Base-by-base conservation (phyloP, 2,329 filamentous ascomycete species). In the Talaromyces pinophilus region DNA sequence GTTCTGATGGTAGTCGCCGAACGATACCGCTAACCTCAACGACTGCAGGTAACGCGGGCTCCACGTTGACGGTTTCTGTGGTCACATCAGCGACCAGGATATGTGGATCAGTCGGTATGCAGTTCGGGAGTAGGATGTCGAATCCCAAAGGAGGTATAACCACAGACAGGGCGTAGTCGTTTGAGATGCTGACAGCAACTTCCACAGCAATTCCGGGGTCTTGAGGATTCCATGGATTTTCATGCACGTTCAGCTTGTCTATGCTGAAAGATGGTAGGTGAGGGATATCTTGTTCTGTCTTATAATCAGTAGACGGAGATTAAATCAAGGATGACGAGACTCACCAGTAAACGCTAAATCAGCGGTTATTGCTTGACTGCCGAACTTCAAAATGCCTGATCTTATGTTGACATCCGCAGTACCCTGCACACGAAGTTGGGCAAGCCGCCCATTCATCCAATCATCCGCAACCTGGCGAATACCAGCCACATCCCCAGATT, bases 41-140 rank as follows among this genome's bases (percentile, higher is more conserved):
- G 46, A 84, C 81, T 19, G 97, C 86, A 55, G 90, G 84, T 3
- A 87, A 81, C 42, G 87, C 85, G 28, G 94, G 90, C 62, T 86
- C 81, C 13, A 98, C 84, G 42, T 87, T 79, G 40, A 97, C 81
- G 46, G 83, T 79, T 19, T 85, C 84, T 0, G 92, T 96, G 19
- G 84, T 83, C 7, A 92, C 92, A 72, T 91, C 87, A 2, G 92
- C 93, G 64, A 98, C 85, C 69, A 88, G 83, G 72, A 99, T 95
- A 69, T 89, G 88, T 3, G 89, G 86, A 65, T 95, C 88, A 25
- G 86, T 82, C 3, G 86, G 82, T 30, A 86, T 83, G 78, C 95
- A 99, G 68, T 92, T 92, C 52, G 92, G 89, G 5, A 98, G 89
- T 57, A 97, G 82, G 35, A 98, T 87, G 69, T 93, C 89, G 74